Percentiles rank a stretch among this genome's conserved stretches.
These are phyloP conservation scores for Sclerospora graminicola DNA, from an alignment of 352 stramenopile species.

Conservation along the genomic window DNA sequence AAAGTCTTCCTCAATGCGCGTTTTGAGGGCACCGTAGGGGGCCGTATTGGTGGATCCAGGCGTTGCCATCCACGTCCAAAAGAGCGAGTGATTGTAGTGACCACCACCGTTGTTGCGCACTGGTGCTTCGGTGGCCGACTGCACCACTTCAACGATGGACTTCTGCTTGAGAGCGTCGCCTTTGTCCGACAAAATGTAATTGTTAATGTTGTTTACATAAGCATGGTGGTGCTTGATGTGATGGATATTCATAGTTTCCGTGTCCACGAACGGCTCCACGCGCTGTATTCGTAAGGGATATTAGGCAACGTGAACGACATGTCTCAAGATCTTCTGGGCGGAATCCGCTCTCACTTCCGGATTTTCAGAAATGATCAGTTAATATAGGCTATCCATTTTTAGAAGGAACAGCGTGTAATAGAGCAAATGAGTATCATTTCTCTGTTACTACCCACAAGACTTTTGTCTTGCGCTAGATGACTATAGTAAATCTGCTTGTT, in stretches of 20 bases:
- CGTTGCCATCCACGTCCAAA: conserved; percentile 89
- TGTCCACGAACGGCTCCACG: conserved; percentile 85
- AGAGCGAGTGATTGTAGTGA: conserved; percentile 85
- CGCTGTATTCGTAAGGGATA: conserved; percentile 80
- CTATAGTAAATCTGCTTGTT: no score
- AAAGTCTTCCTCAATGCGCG: conserved; percentile 85
- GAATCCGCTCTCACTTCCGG: no score
- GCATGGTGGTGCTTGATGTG: conserved; percentile 88
- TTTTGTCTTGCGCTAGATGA: no score
- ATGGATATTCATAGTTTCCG: conserved; percentile 87
- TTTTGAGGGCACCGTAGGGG: conserved; percentile 69
- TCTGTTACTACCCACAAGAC: no score
- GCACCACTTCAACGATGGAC: conserved; percentile 71
- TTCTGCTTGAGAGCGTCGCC: conserved; percentile 60
- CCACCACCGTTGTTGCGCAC: conserved; percentile 81
- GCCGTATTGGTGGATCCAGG: conserved; percentile 68
- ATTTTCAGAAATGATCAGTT: no score
- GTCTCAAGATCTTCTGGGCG: background rate
- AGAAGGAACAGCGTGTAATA: no score
- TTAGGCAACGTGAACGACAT: conserved; percentile 78
- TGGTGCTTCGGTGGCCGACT: conserved; percentile 57
- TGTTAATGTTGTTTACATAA: conserved; percentile 89
- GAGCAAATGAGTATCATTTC: no score
- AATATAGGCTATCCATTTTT: no score
- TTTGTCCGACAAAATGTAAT: conserved; percentile 71